phyloP scores from a whole-genome alignment of 2,329 filamentous ascomycete species.

The Calonectria montana region DNA sequence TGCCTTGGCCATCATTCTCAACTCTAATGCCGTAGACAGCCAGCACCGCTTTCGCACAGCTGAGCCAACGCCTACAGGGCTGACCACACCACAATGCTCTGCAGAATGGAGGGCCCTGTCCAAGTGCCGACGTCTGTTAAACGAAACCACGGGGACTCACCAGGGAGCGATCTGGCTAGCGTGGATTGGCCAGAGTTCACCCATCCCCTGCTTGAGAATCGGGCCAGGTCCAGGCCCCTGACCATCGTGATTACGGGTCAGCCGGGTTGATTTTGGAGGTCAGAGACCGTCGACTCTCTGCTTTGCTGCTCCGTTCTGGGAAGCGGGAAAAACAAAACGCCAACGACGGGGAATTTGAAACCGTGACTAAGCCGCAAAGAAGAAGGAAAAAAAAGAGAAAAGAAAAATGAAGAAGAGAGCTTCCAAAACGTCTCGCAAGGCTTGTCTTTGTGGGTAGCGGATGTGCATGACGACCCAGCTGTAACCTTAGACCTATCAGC shows the following conservation, averaged over 20 bases:
- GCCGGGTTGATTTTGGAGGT: not conserved
- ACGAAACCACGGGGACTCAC: not conserved
- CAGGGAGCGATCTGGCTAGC: not conserved
- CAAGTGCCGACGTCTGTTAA: slow-evolving; percentile 13
- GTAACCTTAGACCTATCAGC: not conserved
- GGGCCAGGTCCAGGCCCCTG: not conserved
- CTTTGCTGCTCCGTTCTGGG: not conserved
- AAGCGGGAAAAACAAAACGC: not conserved
- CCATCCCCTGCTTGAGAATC: slow-evolving; percentile 10
- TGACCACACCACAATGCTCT: not conserved
- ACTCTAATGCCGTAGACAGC: not conserved
- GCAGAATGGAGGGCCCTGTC: not conserved
- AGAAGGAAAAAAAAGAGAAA: not conserved
- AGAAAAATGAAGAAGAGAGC: not conserved
- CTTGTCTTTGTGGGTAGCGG: not conserved
- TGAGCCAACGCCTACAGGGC: not conserved
- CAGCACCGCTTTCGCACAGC: not conserved
- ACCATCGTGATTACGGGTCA: not conserved
- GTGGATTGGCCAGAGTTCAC: not conserved
- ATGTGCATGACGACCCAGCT: not conserved
- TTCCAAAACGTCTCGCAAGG: not conserved
- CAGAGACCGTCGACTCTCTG: not conserved
- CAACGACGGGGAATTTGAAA: not conserved
- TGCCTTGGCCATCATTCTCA: not conserved
- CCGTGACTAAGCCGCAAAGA: not conserved